Evolutionary conservation across 2,329 filamentous ascomycete genomes (phyloP), one percentile per base, ranked within the genome.

Genomic region (Aspergillus sp.): DNA sequence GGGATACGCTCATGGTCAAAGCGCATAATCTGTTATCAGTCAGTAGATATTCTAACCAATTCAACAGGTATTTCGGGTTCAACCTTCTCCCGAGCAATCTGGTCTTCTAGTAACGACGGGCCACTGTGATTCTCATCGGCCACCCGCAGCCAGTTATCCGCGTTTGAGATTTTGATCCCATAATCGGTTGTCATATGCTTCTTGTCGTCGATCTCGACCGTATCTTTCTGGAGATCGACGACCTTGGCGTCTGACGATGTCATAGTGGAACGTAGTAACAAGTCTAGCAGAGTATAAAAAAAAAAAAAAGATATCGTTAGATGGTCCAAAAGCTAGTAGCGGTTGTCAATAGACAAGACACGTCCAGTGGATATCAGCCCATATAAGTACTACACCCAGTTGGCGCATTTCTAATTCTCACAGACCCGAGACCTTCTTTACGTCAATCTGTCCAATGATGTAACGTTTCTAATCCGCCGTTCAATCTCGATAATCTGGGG

Each of bases 1-100:
- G 83, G 82, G 49, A 85, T 85, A 44, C 83, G 76, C 59, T 86
- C 83, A 58, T 87, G 86, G 50, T 91, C 87, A 60, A 93, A 90
- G 23, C 84, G 82, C 64, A 71, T 68, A 32, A 75, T 73, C 71
- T 74, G 27, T 20, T 33, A 30, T 30, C 3, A 30, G 22, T 38
- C 10, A 17, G n/a, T 7, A 41, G 9, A 45, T 19, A 30, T 6
- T n/a, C 6, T 2, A 1, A 35, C 12, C 7, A 9, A 10, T 30
- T 30, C 10, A 30, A 10, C 25, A 22, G 27, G 7, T n/a, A 20
- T 10, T 23, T 35, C 13, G 12, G n/a, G 25, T 49, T 62, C 13
- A 64, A 85, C 85, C 78, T 87, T 90, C 65, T 93, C 88, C 10
- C 87, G 76, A 0, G 70, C 82, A 58, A 87, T 83, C 7, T 78